phyloP scores from a whole-genome alignment of 768 basidiomycete species.

The Antrodiella citrinella region DNA sequence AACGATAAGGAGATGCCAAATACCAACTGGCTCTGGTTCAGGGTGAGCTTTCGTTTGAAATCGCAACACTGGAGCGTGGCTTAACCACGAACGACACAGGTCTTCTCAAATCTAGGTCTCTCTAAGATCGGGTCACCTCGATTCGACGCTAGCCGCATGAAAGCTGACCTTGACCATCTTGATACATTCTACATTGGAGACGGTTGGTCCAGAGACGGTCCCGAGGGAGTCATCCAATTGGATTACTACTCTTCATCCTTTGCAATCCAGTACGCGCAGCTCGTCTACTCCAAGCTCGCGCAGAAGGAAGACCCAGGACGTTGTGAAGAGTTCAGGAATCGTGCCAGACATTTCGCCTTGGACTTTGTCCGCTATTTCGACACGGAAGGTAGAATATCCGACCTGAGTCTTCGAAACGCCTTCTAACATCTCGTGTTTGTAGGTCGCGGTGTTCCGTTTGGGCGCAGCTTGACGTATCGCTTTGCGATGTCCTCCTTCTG shows the following conservation, averaged over 20 bases:
- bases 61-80: no score
- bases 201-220: conserved; percentile 74
- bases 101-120: conserved; percentile 69
- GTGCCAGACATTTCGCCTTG: conserved; percentile 53
- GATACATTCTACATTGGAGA: conserved; percentile 74
- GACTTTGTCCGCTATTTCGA: conserved; percentile 77
- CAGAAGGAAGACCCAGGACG: conserved; percentile 54
- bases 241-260: conserved; percentile 78
- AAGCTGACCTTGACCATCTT: conserved; percentile 65
- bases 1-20: conserved; percentile 81
- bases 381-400: conserved; percentile 46
- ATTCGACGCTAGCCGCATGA: conserved; percentile 55
- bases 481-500: conserved; percentile 81
- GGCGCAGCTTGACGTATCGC: conserved; percentile 67
- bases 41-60: no score
- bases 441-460: conserved; percentile 73
- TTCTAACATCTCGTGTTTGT: neutral
- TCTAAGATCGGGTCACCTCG: conserved; percentile 50
- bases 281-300: conserved; percentile 62
- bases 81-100: no score
- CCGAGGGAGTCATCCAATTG: conserved; percentile 68
- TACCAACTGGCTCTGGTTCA: conserved; percentile 81
- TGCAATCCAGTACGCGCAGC: conserved; percentile 69
- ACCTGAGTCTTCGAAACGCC: no score
- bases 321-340: conserved; percentile 54